Evolutionary conservation across 352 stramenopile genomes (phyloP).

Genomic region (Pythium brassicae): DNA sequence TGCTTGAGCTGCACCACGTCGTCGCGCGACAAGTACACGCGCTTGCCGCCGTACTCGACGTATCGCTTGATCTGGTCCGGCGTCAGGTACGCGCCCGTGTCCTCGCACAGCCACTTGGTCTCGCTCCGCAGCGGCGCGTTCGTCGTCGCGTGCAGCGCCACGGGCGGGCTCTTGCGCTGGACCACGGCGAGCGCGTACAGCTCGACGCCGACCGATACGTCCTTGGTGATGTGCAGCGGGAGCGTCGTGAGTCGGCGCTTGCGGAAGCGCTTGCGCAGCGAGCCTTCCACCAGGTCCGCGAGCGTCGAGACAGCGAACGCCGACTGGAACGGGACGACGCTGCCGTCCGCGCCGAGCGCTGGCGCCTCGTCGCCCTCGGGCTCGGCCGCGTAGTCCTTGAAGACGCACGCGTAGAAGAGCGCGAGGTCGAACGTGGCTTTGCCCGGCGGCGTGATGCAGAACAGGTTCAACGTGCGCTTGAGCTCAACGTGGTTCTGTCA

Average conservation of each 20-base stretch:
- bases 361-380: slow-evolving; percentile 18
- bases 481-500: slow-evolving; percentile 76
- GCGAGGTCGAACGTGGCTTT: slow-evolving; percentile 51
- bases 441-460: slow-evolving; percentile 64
- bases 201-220: slow-evolving; percentile 75
- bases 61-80: slow-evolving; percentile 77
- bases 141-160: slow-evolving; percentile 63
- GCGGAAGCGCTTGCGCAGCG: slow-evolving; percentile 74
- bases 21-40: slow-evolving; percentile 77
- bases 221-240: slow-evolving; percentile 59
- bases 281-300: slow-evolving; percentile 74
- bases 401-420: slow-evolving; percentile 59
- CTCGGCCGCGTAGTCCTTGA: slow-evolving; percentile 52
- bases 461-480: slow-evolving; percentile 68
- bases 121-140: slow-evolving; percentile 74
- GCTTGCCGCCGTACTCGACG: slow-evolving; percentile 67
- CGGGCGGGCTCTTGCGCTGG: slow-evolving; percentile 56
- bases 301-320: slow-evolving; percentile 71
- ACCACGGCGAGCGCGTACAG: slow-evolving; percentile 58
- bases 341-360: slow-evolving; percentile 15
- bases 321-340: slow-evolving; percentile 33
- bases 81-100: slow-evolving; percentile 68
- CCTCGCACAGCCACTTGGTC: slow-evolving; percentile 84
- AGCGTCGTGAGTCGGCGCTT: slow-evolving; percentile 73
- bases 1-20: slow-evolving; percentile 80